A percentile compares a stretch with the other conserved stretches of the same genome.
phyloP scores from a whole-genome alignment of 1,284 basidiomycete genomes.

The Phlebopus sp. region DNA sequence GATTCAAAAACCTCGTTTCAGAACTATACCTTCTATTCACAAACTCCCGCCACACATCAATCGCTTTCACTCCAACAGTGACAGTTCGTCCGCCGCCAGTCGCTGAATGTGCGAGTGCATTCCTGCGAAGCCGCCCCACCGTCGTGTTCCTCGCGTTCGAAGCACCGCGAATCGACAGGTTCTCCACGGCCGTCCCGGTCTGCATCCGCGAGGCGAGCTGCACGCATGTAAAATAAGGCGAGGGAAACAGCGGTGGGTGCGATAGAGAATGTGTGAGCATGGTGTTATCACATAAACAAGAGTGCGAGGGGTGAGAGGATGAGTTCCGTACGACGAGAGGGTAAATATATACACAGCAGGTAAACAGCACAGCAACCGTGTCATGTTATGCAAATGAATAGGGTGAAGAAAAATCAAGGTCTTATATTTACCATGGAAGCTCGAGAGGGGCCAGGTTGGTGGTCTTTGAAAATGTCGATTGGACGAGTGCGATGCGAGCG shows the following conservation, averaged over 20 bases:
- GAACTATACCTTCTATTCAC: conserved; percentile 69
- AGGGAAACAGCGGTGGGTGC: conserved; percentile 27
- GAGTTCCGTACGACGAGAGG: conserved; percentile 15
- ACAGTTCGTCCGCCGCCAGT: conserved; percentile 14
- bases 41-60: conserved; percentile 70
- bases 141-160: conserved; percentile 33
- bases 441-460: conserved; percentile 42
- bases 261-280: conserved; percentile 41
- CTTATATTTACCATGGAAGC: conserved; percentile 65
- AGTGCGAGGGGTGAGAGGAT: conserved; percentile 9
- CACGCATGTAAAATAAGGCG: conserved; percentile 18
- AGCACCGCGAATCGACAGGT: conserved; percentile 33
- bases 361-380: conserved; percentile 11
- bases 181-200: conserved; percentile 26
- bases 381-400: conserved; percentile 29
- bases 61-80: conserved; percentile 34
- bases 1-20: conserved; percentile 69
- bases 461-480: conserved; percentile 57
- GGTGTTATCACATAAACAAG: conserved; percentile 33
- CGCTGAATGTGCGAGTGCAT: conserved; percentile 38
- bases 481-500: conserved; percentile 58
- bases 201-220: conserved; percentile 36
- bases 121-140: conserved; percentile 54
- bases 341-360: conserved; percentile 19
- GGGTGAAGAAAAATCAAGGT: conserved; percentile 27